phyloP scores from a whole-genome alignment of 768 basidiomycete species.

The Psilocybe cyanescens region DNA sequence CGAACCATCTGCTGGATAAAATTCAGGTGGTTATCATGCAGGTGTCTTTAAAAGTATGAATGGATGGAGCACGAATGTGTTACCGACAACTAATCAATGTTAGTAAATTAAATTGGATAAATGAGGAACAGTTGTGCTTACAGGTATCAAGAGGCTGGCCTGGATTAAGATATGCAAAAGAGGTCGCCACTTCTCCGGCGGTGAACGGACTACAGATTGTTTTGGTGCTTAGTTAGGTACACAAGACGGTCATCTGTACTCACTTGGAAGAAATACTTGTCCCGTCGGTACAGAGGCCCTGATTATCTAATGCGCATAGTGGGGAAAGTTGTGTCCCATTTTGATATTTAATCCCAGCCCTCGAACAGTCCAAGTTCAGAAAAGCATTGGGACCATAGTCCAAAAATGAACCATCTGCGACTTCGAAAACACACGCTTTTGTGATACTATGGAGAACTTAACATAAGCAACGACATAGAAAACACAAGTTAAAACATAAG shows the following conservation, averaged over 20 bases:
- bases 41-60: background rate
- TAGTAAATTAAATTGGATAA: background rate
- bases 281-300: background rate
- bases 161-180: slow-evolving; percentile 2
- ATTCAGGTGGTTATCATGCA: background rate
- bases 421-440: background rate
- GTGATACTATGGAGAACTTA: background rate
- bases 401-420: too few relatives aligned
- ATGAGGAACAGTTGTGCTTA: background rate
- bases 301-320: slow-evolving; percentile 1
- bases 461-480: background rate
- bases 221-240: background rate
- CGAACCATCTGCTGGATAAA: slow-evolving; percentile 5
- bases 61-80: background rate
- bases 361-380: background rate
- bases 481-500: background rate
- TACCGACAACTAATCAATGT: background rate
- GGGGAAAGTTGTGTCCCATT: background rate
- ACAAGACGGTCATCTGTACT: background rate
- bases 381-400: background rate
- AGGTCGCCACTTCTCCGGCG: slow-evolving; percentile 1
- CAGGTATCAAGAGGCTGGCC: background rate
- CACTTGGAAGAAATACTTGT: slow-evolving; percentile 4
- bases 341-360: slow-evolving; percentile 7
- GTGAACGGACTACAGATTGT: background rate